Conservation (phyloP, 805 yeast genomes). For the Debaryomyces hansenii region DNA sequence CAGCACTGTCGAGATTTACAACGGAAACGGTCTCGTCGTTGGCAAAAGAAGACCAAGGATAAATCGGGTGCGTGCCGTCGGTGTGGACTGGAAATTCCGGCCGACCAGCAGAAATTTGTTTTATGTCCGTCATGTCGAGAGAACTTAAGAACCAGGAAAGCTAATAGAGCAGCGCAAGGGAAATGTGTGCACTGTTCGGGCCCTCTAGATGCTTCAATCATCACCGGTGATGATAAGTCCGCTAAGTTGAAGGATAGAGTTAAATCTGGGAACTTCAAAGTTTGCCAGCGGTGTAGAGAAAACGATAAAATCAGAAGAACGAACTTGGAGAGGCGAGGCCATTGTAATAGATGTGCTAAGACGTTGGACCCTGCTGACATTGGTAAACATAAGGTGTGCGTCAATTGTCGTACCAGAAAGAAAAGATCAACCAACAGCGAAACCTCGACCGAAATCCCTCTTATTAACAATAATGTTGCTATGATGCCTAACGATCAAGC, state of each 20-base stretch:
- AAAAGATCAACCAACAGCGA: slow-evolving; percentile 30
- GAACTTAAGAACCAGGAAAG: slow-evolving; percentile 54
- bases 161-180: slow-evolving; percentile 59
- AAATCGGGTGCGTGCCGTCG: slow-evolving; percentile 65
- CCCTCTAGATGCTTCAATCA: slow-evolving; percentile 44
- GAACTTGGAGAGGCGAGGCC: slow-evolving; percentile 55
- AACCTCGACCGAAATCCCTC: slow-evolving; percentile 3
- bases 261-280: slow-evolving; percentile 46
- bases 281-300: slow-evolving; percentile 63
- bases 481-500: slow-evolving; percentile 8
- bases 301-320: slow-evolving; percentile 60
- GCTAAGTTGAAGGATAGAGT: slow-evolving; percentile 18
- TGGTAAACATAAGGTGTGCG: slow-evolving; percentile 58
- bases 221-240: slow-evolving; percentile 25
- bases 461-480: slow-evolving; percentile 4
- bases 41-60: slow-evolving; percentile 62
- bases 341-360: slow-evolving; percentile 63
- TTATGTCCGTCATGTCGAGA: slow-evolving; percentile 61
- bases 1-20: slow-evolving; percentile 66
- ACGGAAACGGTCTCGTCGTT: slow-evolving; percentile 59
- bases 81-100: slow-evolving; percentile 57
- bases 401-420: slow-evolving; percentile 52
- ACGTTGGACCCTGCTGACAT: slow-evolving; percentile 45
- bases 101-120: slow-evolving; percentile 51
- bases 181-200: slow-evolving; percentile 71